Percentiles rank a stretch among this genome's conserved stretches.
Conservation (phyloP, 331 rosid species). For the Rosa hybrid region DNA sequence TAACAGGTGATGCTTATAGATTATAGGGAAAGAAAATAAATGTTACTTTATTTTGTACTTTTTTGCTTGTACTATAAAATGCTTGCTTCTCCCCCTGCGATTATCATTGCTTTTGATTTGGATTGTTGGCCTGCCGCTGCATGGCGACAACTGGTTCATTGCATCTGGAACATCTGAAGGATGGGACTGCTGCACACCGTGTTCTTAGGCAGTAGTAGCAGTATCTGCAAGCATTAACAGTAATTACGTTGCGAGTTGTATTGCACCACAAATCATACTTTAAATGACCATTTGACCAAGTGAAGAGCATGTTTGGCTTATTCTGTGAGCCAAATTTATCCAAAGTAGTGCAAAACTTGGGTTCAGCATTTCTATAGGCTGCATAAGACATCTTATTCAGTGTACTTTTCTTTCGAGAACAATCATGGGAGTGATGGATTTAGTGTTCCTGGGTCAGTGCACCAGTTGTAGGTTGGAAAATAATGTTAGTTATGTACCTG, state of each 20-base stretch:
- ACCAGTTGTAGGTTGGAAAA: not conserved
- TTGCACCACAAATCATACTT: not conserved
- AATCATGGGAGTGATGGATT: not conserved
- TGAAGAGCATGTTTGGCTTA: not conserved
- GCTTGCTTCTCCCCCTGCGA: conserved; percentile 26
- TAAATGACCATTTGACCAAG: not conserved
- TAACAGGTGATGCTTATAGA: not conserved
- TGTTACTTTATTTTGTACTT: conserved; percentile 35
- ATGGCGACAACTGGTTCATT: conserved; percentile 76
- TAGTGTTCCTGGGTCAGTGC: no score
- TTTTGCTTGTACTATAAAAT: conserved; percentile 34
- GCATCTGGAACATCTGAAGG: conserved; percentile 93
- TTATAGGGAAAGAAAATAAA: conserved; percentile 3
- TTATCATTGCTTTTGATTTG: conserved; percentile 38
- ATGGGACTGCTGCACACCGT: conserved; percentile 79
- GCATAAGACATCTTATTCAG: not conserved
- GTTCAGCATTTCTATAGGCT: not conserved
- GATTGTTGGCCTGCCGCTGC: conserved; percentile 57
- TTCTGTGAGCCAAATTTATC: not conserved
- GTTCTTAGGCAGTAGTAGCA: conserved; percentile 98
- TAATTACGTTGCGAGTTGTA: not conserved
- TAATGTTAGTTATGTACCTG: conserved; percentile 51
- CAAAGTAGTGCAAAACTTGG: not conserved
- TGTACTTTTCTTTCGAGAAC: not conserved
- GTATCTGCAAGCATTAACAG: conserved; percentile 52